phyloP scores from a whole-genome alignment of 768 basidiomycete genomes.

The Pleurotus pulmonarius region DNA sequence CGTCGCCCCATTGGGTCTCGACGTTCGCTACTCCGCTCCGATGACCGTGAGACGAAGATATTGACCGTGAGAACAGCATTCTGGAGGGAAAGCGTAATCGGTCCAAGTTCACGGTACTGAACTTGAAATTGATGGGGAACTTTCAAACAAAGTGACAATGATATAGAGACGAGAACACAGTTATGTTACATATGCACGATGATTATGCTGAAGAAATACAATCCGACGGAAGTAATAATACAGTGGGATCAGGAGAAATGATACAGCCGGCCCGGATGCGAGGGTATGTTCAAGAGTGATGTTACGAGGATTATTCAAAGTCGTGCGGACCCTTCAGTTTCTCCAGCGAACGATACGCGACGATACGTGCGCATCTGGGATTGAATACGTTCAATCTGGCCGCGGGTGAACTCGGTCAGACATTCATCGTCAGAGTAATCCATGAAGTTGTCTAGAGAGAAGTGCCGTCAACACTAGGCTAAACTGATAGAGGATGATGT shows the following conservation, averaged over 20 bases:
- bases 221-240: too few relatives aligned
- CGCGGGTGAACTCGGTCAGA: conserved; percentile 45
- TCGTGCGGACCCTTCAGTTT: neutral
- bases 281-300: too few relatives aligned
- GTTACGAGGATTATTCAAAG: too few relatives aligned
- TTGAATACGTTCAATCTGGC: conserved; percentile 37
- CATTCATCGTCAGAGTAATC: conserved; percentile 33
- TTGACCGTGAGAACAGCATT: too few relatives aligned
- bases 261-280: too few relatives aligned
- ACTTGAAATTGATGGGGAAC: too few relatives aligned
- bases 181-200: neutral
- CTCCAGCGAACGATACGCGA: conserved; percentile 20
- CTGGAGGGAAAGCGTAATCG: too few relatives aligned
- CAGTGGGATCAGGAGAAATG: too few relatives aligned
- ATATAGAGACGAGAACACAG: neutral
- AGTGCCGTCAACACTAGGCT: conserved; percentile 25
- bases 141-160: neutral
- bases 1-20: neutral
- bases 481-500: neutral
- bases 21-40: too few relatives aligned
- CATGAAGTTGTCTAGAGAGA: conserved; percentile 34
- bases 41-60: too few relatives aligned
- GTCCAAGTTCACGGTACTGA: too few relatives aligned
- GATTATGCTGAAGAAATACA: neutral
- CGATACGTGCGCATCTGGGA: conserved; percentile 43